phyloP scores from a whole-genome alignment of 2,329 filamentous ascomycete genomes.

The Fonsecaea pedrosoi region DNA sequence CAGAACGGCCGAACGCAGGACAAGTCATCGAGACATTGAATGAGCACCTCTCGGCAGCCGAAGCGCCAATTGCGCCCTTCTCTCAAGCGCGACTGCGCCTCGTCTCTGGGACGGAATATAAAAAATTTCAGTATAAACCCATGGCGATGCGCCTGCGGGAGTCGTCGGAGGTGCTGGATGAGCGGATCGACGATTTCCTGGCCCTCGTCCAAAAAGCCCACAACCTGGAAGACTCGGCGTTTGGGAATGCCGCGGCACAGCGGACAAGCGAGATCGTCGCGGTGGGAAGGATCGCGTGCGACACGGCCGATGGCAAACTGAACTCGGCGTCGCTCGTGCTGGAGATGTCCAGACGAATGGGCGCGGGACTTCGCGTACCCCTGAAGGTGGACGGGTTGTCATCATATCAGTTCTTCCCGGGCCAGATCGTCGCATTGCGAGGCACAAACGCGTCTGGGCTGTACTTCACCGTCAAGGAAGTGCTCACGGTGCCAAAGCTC shows the following conservation, averaged over 20 bases:
- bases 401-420: conserved; percentile 86
- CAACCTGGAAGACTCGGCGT: conserved; percentile 76
- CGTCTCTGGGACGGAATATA: conserved; percentile 83
- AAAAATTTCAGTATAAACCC: conserved; percentile 89
- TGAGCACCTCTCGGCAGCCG: conserved; percentile 69
- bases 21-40: conserved; percentile 86
- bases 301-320: conserved; percentile 82
- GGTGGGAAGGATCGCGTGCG: conserved; percentile 88
- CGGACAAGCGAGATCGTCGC: conserved; percentile 86
- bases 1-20: conserved; percentile 77
- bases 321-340: conserved; percentile 85
- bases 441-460: conserved; percentile 87
- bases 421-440: conserved; percentile 85
- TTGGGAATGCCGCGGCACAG: conserved; percentile 85
- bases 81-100: conserved; percentile 80
- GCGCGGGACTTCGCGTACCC: conserved; percentile 80
- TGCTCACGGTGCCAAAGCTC: conserved; percentile 76
- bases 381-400: conserved; percentile 74
- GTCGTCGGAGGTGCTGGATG: conserved; percentile 89
- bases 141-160: conserved; percentile 95
- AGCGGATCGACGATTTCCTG: conserved; percentile 89
- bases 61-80: conserved; percentile 74
- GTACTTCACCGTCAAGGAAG: conserved; percentile 79
- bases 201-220: conserved; percentile 76
- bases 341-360: conserved; percentile 83